Conservation (phyloP, 1,284 basidiomycete species). For the Ustilago nuda region DNA sequence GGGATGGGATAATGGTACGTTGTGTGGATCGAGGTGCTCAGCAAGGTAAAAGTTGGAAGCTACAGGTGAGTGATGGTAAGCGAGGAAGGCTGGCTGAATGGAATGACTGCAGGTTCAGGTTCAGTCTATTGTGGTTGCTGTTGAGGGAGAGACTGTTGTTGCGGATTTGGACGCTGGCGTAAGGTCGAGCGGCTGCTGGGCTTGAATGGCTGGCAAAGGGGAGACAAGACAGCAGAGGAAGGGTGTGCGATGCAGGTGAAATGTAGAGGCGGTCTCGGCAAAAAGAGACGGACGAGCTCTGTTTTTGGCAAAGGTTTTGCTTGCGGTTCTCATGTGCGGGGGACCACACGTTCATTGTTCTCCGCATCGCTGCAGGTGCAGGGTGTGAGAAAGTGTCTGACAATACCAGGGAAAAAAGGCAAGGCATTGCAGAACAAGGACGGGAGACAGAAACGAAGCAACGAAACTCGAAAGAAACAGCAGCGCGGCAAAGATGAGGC, state of each 20-base stretch:
- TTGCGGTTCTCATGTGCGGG: background rate
- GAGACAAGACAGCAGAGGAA: background rate
- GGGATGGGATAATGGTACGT: background rate
- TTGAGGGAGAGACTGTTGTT: background rate
- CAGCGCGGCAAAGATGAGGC: conserved; percentile 2
- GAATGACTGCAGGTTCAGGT: background rate
- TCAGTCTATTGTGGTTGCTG: too few relatives aligned
- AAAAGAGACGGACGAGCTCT: conserved; percentile 18
- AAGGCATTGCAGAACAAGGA: background rate
- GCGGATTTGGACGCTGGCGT: background rate
- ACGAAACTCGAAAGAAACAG: background rate
- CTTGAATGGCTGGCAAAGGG: background rate
- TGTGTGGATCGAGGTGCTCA: conserved; percentile 1
- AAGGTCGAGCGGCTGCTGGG: background rate
- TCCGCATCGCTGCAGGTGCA: background rate
- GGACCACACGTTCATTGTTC: background rate
- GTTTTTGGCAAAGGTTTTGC: background rate
- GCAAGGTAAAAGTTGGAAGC: conserved; percentile 2
- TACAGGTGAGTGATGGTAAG: conserved; percentile 1
- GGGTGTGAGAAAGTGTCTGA: background rate
- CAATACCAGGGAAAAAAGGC: background rate
- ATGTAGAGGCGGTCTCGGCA: conserved; percentile 23
- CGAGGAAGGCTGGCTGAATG: background rate
- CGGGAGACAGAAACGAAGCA: background rate
- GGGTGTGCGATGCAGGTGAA: background rate